Evolutionary conservation across 345 rosid species (phyloP), one percentile per base, ranked within the genome.

Genomic region (Populus nigra): DNA sequence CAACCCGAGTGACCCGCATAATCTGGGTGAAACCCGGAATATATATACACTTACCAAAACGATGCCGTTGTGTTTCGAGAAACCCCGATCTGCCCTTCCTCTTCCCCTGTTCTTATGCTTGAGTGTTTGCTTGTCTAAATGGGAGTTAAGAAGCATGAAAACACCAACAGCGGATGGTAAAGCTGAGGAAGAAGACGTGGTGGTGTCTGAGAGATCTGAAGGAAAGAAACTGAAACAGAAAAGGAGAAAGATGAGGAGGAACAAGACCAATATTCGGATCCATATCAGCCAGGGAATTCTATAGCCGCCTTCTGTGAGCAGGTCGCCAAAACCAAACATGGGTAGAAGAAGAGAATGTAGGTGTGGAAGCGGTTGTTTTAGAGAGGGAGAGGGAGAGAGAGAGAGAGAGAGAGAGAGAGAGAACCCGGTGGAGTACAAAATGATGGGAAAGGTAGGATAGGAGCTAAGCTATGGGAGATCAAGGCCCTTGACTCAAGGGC

Each of bases 241-340:
- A 62, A 94, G 87, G 72, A 94, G 93, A 62, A 94, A 61, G 38
- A 92, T n/a, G 80, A 94, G 86, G 74, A 94, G 98, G 69, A 92
- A 62, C 57, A 94, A 76, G 66, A 90, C 79, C 4, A 90, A 68
- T 77, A 91, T 77, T 78, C 91, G 97, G 88, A 92, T 91, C 98
- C 93, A 92, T 33, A 94, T 79, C 0, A 94, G 87, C 96, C 96
- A 94, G 69, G 96, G 90, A 20, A 94, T 87, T 69, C 85, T 88
- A 69, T 81, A 86, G 73, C 86, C 87, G 55, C 87, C 91, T 27
- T 87, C 73, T 29, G 84, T 79, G 2, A 91, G 65, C 63, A 88
- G 88, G 11, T 90, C 91, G 12, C 90, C 93, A 6, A 87, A 80
- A 41, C 87, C 89, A 45, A 86, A 80, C 91, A 91, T 88, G 18